phyloP scores from a whole-genome alignment of 2,329 filamentous ascomycete genomes.

The Fusarium miscanthi region DNA sequence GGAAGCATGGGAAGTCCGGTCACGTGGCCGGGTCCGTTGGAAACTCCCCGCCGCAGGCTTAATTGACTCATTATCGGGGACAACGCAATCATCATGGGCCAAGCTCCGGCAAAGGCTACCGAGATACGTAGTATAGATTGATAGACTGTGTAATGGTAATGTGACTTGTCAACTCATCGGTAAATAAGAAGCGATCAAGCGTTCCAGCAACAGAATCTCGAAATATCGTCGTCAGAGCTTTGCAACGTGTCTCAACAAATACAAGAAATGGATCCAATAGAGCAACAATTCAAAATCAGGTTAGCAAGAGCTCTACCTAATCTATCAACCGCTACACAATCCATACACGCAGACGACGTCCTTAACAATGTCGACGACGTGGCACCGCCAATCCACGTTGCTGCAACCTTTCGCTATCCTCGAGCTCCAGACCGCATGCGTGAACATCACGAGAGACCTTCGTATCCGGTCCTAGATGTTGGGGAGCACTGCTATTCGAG shows the following conservation, averaged over 20 bases:
- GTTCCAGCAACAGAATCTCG: background rate
- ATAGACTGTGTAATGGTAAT: background rate
- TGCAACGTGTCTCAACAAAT: accelerated
- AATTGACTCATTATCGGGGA: background rate
- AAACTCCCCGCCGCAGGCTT: background rate
- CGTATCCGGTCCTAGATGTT: background rate
- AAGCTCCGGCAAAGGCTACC: no score
- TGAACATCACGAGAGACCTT: background rate
- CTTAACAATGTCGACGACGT: background rate
- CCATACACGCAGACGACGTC: background rate
- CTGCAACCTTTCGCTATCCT: background rate
- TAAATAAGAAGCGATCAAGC: background rate
- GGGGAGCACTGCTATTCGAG: constrained; percentile 82
- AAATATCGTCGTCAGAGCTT: accelerated
- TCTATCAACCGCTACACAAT: background rate
- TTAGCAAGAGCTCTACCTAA: background rate
- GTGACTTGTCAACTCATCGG: accelerated
- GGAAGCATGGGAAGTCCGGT: background rate
- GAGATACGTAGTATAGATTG: background rate
- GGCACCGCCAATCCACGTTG: background rate
- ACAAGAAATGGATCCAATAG: background rate
- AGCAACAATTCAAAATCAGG: background rate
- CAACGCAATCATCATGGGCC: background rate
- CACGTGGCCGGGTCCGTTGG: background rate
- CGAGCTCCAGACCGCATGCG: background rate